Percentiles rank a stretch among this genome's conserved stretches.
phyloP scores from a whole-genome alignment of 495 filamentous ascomycete species.

The Xylaria acuta region DNA sequence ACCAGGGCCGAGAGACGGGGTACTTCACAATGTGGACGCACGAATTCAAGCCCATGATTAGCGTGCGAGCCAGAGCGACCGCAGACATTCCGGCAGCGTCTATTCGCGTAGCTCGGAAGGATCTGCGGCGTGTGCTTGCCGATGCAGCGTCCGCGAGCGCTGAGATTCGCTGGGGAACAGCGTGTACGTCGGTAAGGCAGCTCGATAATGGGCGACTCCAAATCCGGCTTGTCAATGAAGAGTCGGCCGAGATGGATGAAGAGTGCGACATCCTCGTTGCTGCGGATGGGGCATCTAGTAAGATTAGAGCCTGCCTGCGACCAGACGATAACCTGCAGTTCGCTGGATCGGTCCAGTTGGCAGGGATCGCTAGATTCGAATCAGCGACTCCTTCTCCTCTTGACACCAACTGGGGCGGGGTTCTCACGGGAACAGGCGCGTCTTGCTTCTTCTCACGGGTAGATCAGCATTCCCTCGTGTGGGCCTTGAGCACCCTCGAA shows the following conservation, averaged over 20 bases:
- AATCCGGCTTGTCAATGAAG: constrained; percentile 31
- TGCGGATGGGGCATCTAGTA: constrained; percentile 49
- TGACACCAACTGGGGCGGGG: constrained; percentile 42
- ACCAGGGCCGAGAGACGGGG: constrained; percentile 22
- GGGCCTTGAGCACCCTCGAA: constrained; percentile 41
- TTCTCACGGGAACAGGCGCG: constrained; percentile 38
- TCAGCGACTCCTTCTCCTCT: constrained; percentile 35
- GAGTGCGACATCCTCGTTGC: constrained; percentile 49
- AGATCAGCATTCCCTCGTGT: constrained; percentile 41
- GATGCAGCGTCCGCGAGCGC: constrained; percentile 26
- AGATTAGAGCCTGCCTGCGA: constrained; percentile 42
- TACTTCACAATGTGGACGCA: constrained; percentile 39
- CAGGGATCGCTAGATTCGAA: constrained; percentile 38
- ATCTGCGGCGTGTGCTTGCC: constrained; percentile 35
- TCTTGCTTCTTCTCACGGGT: constrained; percentile 45
- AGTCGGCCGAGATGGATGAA: constrained; percentile 25
- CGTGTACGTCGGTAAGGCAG: constrained; percentile 25
- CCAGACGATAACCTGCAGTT: constrained; percentile 44
- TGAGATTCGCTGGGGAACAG: constrained; percentile 35
- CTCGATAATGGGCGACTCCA: constrained; percentile 29
- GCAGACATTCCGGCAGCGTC: constrained; percentile 29
- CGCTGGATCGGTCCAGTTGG: constrained; percentile 41
- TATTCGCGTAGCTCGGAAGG: constrained; percentile 35
- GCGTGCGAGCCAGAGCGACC: constrained; percentile 27
- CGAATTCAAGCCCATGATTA: constrained; percentile 35